Conservation (phyloP, 2,329 filamentous ascomycete genomes). For the Bipolaris bicolor region DNA sequence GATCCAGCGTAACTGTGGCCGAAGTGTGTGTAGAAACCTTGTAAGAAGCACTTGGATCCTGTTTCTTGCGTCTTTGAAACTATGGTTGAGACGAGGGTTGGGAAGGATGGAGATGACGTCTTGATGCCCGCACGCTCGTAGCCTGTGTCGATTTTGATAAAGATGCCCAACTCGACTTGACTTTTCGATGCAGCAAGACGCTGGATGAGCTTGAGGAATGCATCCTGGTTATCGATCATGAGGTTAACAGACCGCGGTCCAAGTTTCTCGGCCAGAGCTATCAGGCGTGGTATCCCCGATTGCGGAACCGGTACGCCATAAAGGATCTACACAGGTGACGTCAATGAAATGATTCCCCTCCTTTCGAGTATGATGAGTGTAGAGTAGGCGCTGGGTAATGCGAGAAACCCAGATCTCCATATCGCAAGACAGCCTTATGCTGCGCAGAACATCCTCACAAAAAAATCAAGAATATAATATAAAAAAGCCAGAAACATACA, state of each 20-base stretch:
- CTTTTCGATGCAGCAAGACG: conserved; percentile 37
- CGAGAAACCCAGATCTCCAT: not conserved
- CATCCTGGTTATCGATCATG: conserved; percentile 70
- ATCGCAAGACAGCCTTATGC: no score
- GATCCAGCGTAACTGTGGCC: conserved; percentile 70
- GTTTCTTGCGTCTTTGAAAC: conserved; percentile 32
- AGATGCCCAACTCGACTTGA: conserved; percentile 57
- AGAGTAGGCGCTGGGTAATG: not conserved
- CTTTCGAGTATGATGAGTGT: not conserved
- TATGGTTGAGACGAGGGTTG: conserved; percentile 57
- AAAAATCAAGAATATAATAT: not conserved
- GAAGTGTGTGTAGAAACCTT: conserved; percentile 75
- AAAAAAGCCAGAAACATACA: conserved; percentile 50
- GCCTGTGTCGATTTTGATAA: conserved; percentile 78
- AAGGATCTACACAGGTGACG: conserved; percentile 58
- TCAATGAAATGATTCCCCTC: not conserved
- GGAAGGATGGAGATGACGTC: conserved; percentile 56
- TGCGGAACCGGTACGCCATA: conserved; percentile 74
- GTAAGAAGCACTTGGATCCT: conserved; percentile 47
- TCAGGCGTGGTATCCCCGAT: conserved; percentile 66
- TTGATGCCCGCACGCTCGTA: conserved; percentile 72
- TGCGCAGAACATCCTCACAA: not conserved
- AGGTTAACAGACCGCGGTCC: conserved; percentile 63
- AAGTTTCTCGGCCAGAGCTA: conserved; percentile 61
- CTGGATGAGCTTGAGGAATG: conserved; percentile 52